These are phyloP conservation scores for Solanum microdontum DNA, from an alignment of 257 asterid species.

Conservation along the genomic window DNA sequence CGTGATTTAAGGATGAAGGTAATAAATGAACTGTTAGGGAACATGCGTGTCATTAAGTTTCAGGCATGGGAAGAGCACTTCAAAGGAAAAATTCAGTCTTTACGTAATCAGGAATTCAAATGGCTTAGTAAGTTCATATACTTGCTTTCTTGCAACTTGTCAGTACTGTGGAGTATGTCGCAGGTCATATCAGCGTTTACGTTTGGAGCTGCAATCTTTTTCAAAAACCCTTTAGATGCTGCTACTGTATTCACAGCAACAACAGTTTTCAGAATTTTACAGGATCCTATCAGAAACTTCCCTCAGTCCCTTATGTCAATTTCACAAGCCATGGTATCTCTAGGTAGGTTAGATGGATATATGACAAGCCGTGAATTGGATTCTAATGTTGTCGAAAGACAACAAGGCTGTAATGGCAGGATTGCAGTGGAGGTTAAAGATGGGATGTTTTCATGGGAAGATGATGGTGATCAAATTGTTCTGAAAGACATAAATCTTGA, in stretches of 20 bases:
- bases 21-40: conserved; percentile 42
- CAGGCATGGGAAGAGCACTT: conserved; percentile 85
- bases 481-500: conserved; percentile 30
- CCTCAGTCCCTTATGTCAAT: conserved; percentile 50
- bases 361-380: conserved; percentile 41
- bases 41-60: conserved; percentile 61
- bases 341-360: conserved; percentile 49
- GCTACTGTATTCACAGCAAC: conserved; percentile 54
- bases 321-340: conserved; percentile 48
- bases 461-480: conserved; percentile 22
- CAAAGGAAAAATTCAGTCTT: conserved; percentile 20
- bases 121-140: conserved; percentile 55
- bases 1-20: conserved; percentile 64
- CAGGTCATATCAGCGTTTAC: conserved; percentile 30
- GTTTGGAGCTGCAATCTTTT: conserved; percentile 30
- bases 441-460: conserved; percentile 60
- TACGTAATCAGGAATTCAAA: conserved; percentile 29
- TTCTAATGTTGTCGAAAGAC: conserved; percentile 28
- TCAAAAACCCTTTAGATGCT: conserved; percentile 25
- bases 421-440: conserved; percentile 39
- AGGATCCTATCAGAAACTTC: conserved; percentile 52
- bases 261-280: conserved; percentile 47
- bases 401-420: conserved; percentile 21
- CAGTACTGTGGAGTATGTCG: conserved; percentile 42
- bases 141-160: conserved; percentile 17